Base-by-base conservation (phyloP, 495 filamentous ascomycete species). In the Aspergillus haitiensis region DNA sequence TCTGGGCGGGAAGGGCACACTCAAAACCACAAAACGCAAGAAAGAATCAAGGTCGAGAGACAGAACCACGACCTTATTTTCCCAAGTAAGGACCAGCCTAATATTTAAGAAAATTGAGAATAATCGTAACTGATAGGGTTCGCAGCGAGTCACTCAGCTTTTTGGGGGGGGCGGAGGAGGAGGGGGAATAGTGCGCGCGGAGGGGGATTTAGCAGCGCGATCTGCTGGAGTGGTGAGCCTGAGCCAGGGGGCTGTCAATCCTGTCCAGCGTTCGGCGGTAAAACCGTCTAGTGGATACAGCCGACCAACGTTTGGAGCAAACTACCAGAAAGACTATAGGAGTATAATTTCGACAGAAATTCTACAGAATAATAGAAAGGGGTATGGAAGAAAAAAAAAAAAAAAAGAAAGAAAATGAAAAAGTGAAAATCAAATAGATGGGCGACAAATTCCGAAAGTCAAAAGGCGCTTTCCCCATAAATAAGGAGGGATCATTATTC, bases 1-100 rank as follows among this genome's bases (percentile, higher is more conserved):
- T 63, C 61, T 58, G 58, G 45, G 56, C 62, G 62, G 60, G 62
- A 64, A 67, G 61, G 62, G 65, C 57, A 64, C 63, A 60, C 55
- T 57, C 40, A 61, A 67, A 67, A 62, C 49, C 61, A 55, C 59
- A 63, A 37, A 66, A 61, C 48, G 21, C 47, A 52, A 58, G 53
- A 57, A 52, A 47, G 48, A 35, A 51, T 31, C 56, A 50, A 31
- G 49, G 13, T 33, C 42, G 39, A 53, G 35, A 53, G 35, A 49
- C 62, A 36, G 51, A 50, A 39, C 57, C 57, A 45, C 37, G 32
- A 39, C n/a, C 36, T 52, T 58, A 49, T 34, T 61, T 21, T 45
- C 34, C 55, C 51, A 49, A 47, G 21, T 51, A 66, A 63, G 64
- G 64, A 63, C 64, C 64, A 66, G 64, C 60, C 64, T 63, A 34